Evolutionary conservation across 495 filamentous ascomycete species (phyloP).

Genomic region (Lasiosphaeria ovina): DNA sequence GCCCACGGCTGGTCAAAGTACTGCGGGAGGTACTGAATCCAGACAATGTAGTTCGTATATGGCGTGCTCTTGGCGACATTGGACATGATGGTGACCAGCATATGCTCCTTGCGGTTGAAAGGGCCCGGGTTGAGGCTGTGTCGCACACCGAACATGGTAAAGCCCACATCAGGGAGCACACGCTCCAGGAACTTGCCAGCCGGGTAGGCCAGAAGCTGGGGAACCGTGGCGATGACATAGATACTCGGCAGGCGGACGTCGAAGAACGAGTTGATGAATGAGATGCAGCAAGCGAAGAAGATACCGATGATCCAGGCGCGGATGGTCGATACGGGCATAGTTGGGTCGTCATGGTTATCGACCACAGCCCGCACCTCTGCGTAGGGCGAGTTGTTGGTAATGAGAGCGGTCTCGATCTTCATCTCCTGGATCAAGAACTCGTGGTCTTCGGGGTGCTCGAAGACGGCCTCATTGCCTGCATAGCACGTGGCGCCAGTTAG

Average conservation of each 20-base stretch:
- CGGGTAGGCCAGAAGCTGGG: slow-evolving; percentile 43
- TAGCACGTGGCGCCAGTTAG: no score
- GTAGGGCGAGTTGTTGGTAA: slow-evolving; percentile 46
- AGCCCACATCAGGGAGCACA: slow-evolving; percentile 35
- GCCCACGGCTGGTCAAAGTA: slow-evolving; percentile 44
- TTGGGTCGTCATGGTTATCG: slow-evolving; percentile 45
- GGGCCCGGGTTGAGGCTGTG: slow-evolving; percentile 47
- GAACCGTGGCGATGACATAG: slow-evolving; percentile 31
- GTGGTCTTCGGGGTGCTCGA: slow-evolving; percentile 38
- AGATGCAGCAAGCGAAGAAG: slow-evolving; percentile 34
- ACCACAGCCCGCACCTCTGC: slow-evolving; percentile 51
- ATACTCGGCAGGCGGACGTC: slow-evolving; percentile 41
- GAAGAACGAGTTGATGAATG: slow-evolving; percentile 46
- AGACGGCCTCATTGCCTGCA: slow-evolving; percentile 31
- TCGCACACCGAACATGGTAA: slow-evolving; percentile 38
- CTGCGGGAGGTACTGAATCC: slow-evolving; percentile 41
- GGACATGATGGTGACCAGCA: slow-evolving; percentile 50
- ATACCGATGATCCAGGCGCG: slow-evolving; percentile 42
- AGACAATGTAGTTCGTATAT: slow-evolving; percentile 46
- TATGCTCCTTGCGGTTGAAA: slow-evolving; percentile 54
- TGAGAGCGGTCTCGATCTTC: slow-evolving; percentile 44
- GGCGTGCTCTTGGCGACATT: slow-evolving; percentile 35
- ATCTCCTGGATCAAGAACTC: slow-evolving; percentile 38
- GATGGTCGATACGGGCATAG: slow-evolving; percentile 37
- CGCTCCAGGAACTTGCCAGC: slow-evolving; percentile 35